Conservation (phyloP, 345 rosid genomes). For the Eucalyptus sideroxylon region DNA sequence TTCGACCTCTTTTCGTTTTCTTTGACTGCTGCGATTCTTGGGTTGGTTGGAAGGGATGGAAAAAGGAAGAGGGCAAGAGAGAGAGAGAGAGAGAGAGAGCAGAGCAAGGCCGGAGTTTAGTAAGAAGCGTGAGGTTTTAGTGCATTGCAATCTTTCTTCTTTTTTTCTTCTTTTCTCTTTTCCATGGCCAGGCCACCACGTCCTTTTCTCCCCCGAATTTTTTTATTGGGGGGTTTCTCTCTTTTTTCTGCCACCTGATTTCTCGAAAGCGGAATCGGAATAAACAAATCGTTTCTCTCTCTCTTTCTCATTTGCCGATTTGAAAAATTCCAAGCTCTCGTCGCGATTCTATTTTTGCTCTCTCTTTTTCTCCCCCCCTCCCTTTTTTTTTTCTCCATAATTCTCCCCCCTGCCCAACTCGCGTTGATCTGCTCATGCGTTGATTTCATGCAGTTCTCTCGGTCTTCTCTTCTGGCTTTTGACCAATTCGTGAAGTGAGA, state of each 20-base stretch:
- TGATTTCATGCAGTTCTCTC: background rate
- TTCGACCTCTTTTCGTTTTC: background rate
- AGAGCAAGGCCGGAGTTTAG: background rate
- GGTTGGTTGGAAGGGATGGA: background rate
- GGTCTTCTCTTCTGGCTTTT: background rate
- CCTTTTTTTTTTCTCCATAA: rapidly evolving
- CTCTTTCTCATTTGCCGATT: background rate
- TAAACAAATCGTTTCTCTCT: background rate
- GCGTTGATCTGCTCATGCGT: background rate
- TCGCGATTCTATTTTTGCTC: background rate
- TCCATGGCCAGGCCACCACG: background rate
- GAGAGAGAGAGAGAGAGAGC: background rate
- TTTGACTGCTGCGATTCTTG: background rate
- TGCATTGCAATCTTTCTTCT: background rate
- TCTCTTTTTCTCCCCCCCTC: background rate
- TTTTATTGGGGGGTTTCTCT: background rate
- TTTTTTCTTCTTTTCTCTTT: too few relatives aligned
- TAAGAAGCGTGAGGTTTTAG: background rate
- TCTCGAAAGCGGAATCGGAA: background rate
- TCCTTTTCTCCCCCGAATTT: background rate
- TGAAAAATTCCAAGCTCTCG: background rate
- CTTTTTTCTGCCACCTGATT: background rate
- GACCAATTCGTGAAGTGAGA: background rate
- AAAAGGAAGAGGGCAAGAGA: background rate
- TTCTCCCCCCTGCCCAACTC: background rate